Evolutionary conservation across 768 basidiomycete genomes (phyloP), one percentile per base, ranked within the genome.

Genomic region (Mycena kentingensis): DNA sequence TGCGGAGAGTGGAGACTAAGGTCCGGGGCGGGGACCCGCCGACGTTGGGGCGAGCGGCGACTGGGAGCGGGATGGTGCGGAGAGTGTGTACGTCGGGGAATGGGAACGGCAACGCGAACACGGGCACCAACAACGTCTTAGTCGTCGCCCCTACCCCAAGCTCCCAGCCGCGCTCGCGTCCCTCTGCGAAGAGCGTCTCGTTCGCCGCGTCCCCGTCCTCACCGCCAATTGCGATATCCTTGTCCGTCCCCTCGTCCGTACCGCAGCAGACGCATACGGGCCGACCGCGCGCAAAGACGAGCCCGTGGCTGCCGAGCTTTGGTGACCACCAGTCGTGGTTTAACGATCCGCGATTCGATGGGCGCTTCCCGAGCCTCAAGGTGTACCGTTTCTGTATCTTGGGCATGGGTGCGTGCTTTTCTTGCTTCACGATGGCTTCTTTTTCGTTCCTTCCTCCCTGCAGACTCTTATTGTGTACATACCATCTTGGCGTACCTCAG

Each of bases 261-360:
- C 53, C 60, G n/a, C n/a, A n/a, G 48, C 83, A 77, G 56, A 90
- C 88, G 24, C 79, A 82, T 55, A 83, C 87, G 21, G 78, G 79
- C 63, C 84, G 89, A 69, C 78, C 85, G n/a, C 98, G 95, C 94
- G 96, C 97, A 71, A n/a, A n/a, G n/a, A n/a, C n/a, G n/a, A n/a
- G n/a, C n/a, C n/a, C n/a, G n/a, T n/a, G n/a, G n/a, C n/a, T n/a
- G n/a, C n/a, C n/a, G n/a, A n/a, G n/a, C n/a, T n/a, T n/a, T n/a
- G n/a, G n/a, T n/a, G n/a, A n/a, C n/a, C n/a, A n/a, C n/a, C n/a
- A n/a, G n/a, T n/a, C n/a, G n/a, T n/a, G n/a, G n/a, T n/a, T n/a
- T n/a, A 88, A 93, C 63, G 92, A 94, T 67, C 81, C 84, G 29
- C 73, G 90, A 54, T 98, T 98, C 66, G 95, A 98, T 67, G 95